A percentile compares a stretch with the other conserved stretches of the same genome.
Conservation (phyloP, 2,329 filamentous ascomycete genomes). For the Hypoxylon sp. region DNA sequence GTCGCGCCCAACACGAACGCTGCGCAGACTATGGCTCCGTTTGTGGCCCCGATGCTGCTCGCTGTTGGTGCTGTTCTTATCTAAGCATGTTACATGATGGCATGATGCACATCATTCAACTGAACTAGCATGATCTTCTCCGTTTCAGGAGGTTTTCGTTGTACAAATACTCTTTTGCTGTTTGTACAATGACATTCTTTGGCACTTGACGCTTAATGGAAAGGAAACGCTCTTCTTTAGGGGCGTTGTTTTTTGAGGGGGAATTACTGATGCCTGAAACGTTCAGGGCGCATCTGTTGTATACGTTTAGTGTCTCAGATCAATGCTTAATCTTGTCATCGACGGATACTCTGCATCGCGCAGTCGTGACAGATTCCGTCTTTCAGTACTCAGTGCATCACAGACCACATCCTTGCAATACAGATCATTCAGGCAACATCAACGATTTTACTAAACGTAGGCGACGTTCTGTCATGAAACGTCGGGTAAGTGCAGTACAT, state of each 20-base stretch:
- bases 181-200: constrained; percentile 28
- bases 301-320: constrained; percentile 31
- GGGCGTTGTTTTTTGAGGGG: constrained; percentile 20
- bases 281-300: constrained; percentile 19
- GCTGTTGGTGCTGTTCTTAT: constrained; percentile 48
- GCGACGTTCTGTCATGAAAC: constrained; percentile 6
- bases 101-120: constrained; percentile 8
- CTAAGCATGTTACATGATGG: constrained; percentile 35
- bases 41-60: constrained; percentile 50
- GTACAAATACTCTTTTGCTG: constrained; percentile 34
- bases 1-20: constrained; percentile 50
- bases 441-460: not conserved
- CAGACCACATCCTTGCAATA: not conserved
- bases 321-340: constrained; percentile 36
- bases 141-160: constrained; percentile 20
- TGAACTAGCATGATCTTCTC: constrained; percentile 19
- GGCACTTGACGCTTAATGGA: constrained; percentile 36
- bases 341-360: constrained; percentile 13
- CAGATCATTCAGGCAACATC: not conserved
- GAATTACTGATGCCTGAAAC: constrained; percentile 17
- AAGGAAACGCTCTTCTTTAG: constrained; percentile 27
- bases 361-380: constrained; percentile 18
- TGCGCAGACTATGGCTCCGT: constrained; percentile 49
- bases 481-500: constrained; percentile 25
- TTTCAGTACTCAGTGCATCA: not conserved